Percentiles rank a stretch among this genome's conserved stretches.
phyloP scores from a whole-genome alignment of 2,329 filamentous ascomycete genomes.

The Cyclaneusma minus region DNA sequence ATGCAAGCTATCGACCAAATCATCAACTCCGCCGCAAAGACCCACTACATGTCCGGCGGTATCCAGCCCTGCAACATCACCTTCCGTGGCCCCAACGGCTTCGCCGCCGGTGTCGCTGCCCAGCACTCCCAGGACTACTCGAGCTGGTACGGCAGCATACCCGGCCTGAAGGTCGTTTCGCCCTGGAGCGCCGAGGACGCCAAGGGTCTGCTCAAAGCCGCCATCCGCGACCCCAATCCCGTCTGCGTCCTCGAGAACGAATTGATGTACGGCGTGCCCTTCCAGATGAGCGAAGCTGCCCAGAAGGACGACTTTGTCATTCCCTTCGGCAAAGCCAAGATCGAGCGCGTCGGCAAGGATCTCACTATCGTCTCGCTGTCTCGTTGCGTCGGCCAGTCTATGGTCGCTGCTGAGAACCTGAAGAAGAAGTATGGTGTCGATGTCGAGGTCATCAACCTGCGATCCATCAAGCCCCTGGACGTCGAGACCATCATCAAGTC shows the following conservation, averaged over 20 bases:
- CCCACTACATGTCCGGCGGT: conserved; percentile 98
- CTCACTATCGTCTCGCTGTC: conserved; percentile 90
- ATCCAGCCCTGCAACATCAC: conserved; percentile 99
- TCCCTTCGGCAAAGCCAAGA: conserved; percentile 97
- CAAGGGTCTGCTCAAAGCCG: conserved; percentile 94
- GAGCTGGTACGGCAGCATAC: conserved; percentile 97
- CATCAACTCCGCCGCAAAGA: conserved; percentile 98
- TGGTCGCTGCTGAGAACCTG: conserved; percentile 75
- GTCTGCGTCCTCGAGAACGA: conserved; percentile 85
- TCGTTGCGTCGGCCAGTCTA: conserved; percentile 84
- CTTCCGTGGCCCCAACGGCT: conserved; percentile 97
- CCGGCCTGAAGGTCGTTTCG: conserved; percentile 89
- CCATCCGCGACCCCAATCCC: conserved; percentile 95
- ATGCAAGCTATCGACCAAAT: conserved; percentile 99
- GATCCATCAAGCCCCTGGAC: conserved; percentile 92
- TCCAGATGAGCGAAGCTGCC: conserved; percentile 94
- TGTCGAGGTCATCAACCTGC: conserved; percentile 93
- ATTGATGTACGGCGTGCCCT: conserved; percentile 79
- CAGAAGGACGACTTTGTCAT: conserved; percentile 95
- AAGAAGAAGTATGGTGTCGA: conserved; percentile 96
- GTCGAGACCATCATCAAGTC: conserved; percentile 91
- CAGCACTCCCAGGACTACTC: conserved; percentile 99
- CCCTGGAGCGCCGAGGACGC: conserved; percentile 97
- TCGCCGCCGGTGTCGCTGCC: conserved; percentile 84
- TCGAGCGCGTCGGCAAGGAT: conserved; percentile 91